Base-by-base conservation (phyloP, 2,329 filamentous ascomycete genomes). In the Pseudogymnoascus sp. region DNA sequence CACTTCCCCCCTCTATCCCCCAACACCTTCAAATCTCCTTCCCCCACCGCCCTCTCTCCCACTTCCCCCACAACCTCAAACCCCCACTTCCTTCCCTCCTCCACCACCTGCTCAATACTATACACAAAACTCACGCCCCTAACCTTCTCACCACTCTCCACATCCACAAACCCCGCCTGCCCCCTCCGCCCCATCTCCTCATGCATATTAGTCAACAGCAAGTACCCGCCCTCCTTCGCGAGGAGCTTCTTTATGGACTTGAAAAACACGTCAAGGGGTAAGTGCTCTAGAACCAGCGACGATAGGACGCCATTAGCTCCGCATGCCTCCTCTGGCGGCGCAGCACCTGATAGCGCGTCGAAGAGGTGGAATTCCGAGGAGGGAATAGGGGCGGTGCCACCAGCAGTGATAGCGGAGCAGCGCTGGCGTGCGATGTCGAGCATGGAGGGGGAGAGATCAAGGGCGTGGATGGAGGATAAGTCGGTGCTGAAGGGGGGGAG, bases 201-300 rank as follows among this genome's bases (percentile, higher is more conserved):
- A 70, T 89, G 86, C 86, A 89, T 89, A 68, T 88, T 88, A 0
- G 84, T 88, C n/a, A 88, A 68, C 8, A 88, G 74, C 4, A 86
- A 73, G 58, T 79, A 72, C 0, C 81, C 84, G 0, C 78, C 78
- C 0, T 75, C 73, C 2, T 66, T 67, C 4, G 77, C 72, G 14
- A 88, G 71, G 0, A 82, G 72, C 9, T 68, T 66, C 1, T 75
- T 67, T 0, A 79, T 76, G 0, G 79, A 78, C 2, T 66, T 60
- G 71, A 88, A 88, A 68, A 78, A 82, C 0, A 72, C 66, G 0
- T 66, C 4, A 0, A 85, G 68, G 0, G 84, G 81, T 3, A 88
- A 74, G 71, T 89, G 86, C 69, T 89, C 86, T 8, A 88, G 72
- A 7, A 88, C 85, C 0, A 89, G 77, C 0, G 86, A 89, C 2